Evolutionary conservation across 2,329 filamentous ascomycete species (phyloP), one percentile per base, ranked within the genome.

Genomic region (Elsinoe fawcettii): DNA sequence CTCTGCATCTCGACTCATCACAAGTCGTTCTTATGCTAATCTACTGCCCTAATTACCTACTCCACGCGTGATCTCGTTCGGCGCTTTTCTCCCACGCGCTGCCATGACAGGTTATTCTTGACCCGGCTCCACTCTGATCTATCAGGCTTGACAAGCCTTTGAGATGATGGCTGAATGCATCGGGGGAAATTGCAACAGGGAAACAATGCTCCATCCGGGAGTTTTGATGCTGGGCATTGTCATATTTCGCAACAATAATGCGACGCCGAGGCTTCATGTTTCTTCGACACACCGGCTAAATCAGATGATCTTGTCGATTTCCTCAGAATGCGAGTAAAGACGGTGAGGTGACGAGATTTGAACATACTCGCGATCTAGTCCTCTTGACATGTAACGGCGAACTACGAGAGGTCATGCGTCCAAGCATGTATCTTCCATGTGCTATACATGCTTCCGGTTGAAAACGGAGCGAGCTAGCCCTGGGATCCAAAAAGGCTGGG

Each of bases 391-490:
- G 25, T 25, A 51, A 51, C 46, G 46, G 23, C 25, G 46, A 9
- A 3, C 25, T 25, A 37, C 11, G 5, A 32, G 25, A 18, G 27
- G 46, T 51, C 23, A 51, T 18, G 46, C 46, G 46, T 51, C 41
- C 41, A 46, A 46, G 46, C 46, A 32, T 32, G 25, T n/a, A 32
- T 34, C 16, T 18, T 3, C 34, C 46, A 34, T 32, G 25, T 34
- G 25, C n/a, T 46, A 46, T 25, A 46, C 23, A 25, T 25, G 23
- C 23, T 25, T 12, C 41, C 41, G 41, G 41, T 20, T 51, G 27
- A 51, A 32, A 25, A 51, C 46, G 46, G 46, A 51, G 46, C 25
- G 12, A 14, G n/a, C 25, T 51, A 32, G 25, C 46, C 44, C n/a
- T 18, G 20, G 3, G 25, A 25, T 30, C 25, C 8, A 51, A 32